Evolutionary conservation across 1,284 basidiomycete genomes (phyloP), one percentile per base, ranked within the genome.

Genomic region (Pyrrhoderma lamaoense): DNA sequence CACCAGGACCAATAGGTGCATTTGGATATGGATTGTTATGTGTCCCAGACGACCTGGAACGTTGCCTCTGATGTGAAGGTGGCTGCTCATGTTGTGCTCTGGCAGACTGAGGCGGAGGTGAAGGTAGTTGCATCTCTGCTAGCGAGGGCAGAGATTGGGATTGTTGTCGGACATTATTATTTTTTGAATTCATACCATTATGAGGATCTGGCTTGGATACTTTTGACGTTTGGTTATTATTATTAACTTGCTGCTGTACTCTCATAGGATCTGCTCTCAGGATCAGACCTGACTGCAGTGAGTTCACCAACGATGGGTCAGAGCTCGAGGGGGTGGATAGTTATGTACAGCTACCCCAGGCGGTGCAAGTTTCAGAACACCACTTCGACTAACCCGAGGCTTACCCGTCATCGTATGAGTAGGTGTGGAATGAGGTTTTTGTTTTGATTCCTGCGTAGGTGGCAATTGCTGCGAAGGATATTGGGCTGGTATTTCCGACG

Each of bases 261-360:
- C 27, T 31, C 27, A 31, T 31, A 3, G 34, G 23, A 36, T 27
- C 23, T 8, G 42, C 11, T 8, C 52, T 40, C 19, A 45, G 23
- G 19, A 45, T 35, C 23, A 43, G 35, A 21, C 52, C 52, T 5
- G 45, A 31, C 16, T 49, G 42, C 13, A 42, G 38, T 21, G 49
- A 22, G 37, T 36, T 27, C 37, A 16, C 36, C 14, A 31, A 16
- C 3, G 46, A n/a, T 25, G 39, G n/a, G 34, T 53, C 52, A 14
- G 54, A 44, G n/a, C 36, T 37, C 16, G 54, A 45, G 46, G 51
- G 8, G 45, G 50, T 25, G 36, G 25, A 43, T 49, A 46, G 16
- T 45, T 56, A 18, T 45, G 37, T n/a, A 56, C 54, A n/a, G 45
- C 45, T 11, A 56, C 54, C 16, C 54, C 54, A 18, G 54, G 54